A percentile compares a stretch with the other conserved stretches of the same genome.
These are phyloP conservation scores for Polyporus arcularius DNA, from an alignment of 768 basidiomycete genomes.

Conservation along the genomic window DNA sequence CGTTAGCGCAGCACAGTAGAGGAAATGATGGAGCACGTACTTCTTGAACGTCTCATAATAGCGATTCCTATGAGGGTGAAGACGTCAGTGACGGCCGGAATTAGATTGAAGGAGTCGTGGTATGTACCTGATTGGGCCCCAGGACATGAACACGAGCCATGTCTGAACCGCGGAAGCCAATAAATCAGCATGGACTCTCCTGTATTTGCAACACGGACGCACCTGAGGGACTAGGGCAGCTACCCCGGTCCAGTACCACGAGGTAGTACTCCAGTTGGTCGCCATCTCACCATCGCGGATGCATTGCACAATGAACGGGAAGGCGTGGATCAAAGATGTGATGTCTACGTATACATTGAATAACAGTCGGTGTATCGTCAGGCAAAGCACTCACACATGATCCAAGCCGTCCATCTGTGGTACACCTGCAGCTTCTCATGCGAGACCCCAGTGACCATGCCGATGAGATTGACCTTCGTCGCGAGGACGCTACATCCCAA, in stretches of 20 bases:
- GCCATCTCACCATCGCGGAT: slow-evolving; percentile 29
- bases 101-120: too few species aligned
- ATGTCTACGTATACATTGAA: slow-evolving; percentile 21
- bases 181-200: too few species aligned
- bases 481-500: slow-evolving; percentile 31
- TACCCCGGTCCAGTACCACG: slow-evolving; percentile 36
- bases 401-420: slow-evolving; percentile 36
- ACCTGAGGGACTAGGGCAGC: slow-evolving; percentile 34
- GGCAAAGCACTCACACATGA: slow-evolving; percentile 33
- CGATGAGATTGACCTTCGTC: slow-evolving; percentile 38
- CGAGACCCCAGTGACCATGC: slow-evolving; percentile 32
- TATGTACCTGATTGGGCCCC: slow-evolving; percentile 25
- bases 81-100: too few species aligned
- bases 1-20: neutral
- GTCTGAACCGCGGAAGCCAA: slow-evolving; percentile 6
- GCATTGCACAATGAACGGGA: slow-evolving; percentile 35
- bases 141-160: slow-evolving; percentile 32
- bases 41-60: slow-evolving; percentile 39
- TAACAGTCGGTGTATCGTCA: neutral
- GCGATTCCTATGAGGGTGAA: slow-evolving; percentile 20
- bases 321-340: slow-evolving; percentile 36
- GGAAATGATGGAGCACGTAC: slow-evolving; percentile 1
- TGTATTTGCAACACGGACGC: too few species aligned
- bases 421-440: slow-evolving; percentile 41
- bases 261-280: slow-evolving; percentile 16